phyloP scores from a whole-genome alignment of 2,329 filamentous ascomycete genomes.

The Parastagonospora nodorum region DNA sequence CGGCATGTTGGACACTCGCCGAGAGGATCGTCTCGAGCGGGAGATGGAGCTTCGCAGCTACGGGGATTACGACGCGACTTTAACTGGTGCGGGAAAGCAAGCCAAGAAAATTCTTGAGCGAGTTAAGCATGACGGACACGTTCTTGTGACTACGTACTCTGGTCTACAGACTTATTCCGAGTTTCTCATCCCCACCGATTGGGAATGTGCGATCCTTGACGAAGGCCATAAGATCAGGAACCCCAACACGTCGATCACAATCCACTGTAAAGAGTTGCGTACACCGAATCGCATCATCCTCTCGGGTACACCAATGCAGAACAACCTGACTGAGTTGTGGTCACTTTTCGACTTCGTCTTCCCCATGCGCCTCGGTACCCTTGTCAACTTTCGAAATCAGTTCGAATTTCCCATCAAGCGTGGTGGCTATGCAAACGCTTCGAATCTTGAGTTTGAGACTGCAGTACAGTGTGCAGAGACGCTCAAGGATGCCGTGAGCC shows the following conservation, averaged over 20 bases:
- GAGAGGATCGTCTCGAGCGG: slow-evolving; percentile 66
- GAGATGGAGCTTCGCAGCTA: slow-evolving; percentile 57
- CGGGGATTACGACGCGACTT: slow-evolving; percentile 49
- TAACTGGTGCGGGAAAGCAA: slow-evolving; percentile 66
- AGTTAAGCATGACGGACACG: slow-evolving; percentile 83
- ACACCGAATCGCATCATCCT: slow-evolving; percentile 91
- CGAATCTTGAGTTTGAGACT: slow-evolving; percentile 91
- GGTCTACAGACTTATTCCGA: slow-evolving; percentile 92
- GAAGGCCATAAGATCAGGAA: slow-evolving; percentile 99
- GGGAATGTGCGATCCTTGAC: slow-evolving; percentile 93
- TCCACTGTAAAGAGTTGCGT: slow-evolving; percentile 90
- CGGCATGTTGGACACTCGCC: slow-evolving; percentile 83
- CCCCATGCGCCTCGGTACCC: slow-evolving; percentile 89
- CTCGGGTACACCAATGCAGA: slow-evolving; percentile 97
- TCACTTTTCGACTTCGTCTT: slow-evolving; percentile 98
- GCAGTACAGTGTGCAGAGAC: slow-evolving; percentile 93
- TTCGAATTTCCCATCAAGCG: slow-evolving; percentile 94
- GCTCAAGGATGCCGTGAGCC: slow-evolving; percentile 89
- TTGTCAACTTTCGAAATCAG: slow-evolving; percentile 86
- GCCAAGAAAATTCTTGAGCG: slow-evolving; percentile 81
- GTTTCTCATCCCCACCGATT: slow-evolving; percentile 79
- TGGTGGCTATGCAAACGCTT: slow-evolving; percentile 94
- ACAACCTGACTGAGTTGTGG: slow-evolving; percentile 94
- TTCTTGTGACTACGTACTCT: slow-evolving; percentile 93
- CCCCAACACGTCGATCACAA: slow-evolving; percentile 90